Evolutionary conservation across 2,329 filamentous ascomycete species (phyloP), one percentile per base, ranked within the genome.

Genomic region (Paecilomyces fulvus): DNA sequence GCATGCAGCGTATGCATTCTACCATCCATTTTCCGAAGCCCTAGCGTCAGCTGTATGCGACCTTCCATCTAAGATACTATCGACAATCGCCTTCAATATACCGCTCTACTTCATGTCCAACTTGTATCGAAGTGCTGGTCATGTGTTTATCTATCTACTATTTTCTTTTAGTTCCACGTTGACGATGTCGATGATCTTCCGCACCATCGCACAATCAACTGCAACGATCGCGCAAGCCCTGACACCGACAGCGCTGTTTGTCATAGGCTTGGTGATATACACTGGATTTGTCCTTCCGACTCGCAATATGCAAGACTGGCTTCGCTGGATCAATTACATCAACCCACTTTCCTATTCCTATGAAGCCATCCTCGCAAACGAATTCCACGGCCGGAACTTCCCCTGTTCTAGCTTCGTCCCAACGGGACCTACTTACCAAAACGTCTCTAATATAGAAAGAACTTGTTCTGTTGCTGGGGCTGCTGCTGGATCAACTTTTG

Each of bases 1-100:
- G 70, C 92, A 96, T 65, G 77, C 81, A 56, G 84, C 88, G 57
- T 96, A 95, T 69, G 90, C 91, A 20, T 80, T 96, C 17, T 95
- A 96, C 66, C 92, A 95, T 66, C 90, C 92, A 0, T 91, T 88
- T 9, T 88, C 90, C 14, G 91, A 96, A 78, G 89, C 90, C n/a
- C 80, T 90, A 57, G 84, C 89, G 0, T 94, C 89, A 8, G 94
- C 95, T 87, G 73, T 96, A 30, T 88, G 84, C 60, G 92, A 96
- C 64, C 75, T 95, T 73, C 92, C 92, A 0, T 90, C 90, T 73
- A 95, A 94, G 71, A 73, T 95, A 8, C 43, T 73, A n/a, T 92
- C 91, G 63, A 75, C 83, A 1, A 80, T 95, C 60, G 74, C 83
- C 3, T 95, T 95, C 79, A 95, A 95, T 68, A 54, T 92, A 30